Conservation (phyloP, 2,329 filamentous ascomycete genomes). For the Thielaviopsis populi region DNA sequence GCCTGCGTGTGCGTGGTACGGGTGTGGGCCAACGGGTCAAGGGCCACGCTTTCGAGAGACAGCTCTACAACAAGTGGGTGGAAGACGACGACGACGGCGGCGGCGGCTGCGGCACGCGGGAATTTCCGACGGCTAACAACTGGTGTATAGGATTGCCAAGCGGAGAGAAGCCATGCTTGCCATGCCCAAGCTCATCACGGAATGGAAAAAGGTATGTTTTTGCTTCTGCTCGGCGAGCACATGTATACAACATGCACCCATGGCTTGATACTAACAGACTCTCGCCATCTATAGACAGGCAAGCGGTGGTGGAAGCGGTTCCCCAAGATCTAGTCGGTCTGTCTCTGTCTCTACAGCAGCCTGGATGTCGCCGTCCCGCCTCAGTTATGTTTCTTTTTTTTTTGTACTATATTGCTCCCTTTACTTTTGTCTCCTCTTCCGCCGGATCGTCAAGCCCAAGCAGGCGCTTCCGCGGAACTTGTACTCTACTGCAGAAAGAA, state of each 20-base stretch:
- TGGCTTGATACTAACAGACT: slow-evolving; percentile 2
- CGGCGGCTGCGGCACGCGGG: background rate
- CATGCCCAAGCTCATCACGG: slow-evolving; percentile 82
- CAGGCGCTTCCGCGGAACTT: slow-evolving; percentile 10
- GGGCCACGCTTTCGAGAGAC: slow-evolving; percentile 86
- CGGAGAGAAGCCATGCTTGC: slow-evolving; percentile 83
- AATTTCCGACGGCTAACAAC: background rate
- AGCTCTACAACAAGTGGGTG: slow-evolving; percentile 56
- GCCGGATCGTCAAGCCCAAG: slow-evolving; percentile 5
- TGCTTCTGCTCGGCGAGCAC: background rate
- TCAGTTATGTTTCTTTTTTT: slow-evolving; percentile 1
- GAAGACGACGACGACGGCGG: background rate
- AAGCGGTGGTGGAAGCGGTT: slow-evolving; percentile 23
- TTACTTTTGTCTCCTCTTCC: slow-evolving; percentile 10
- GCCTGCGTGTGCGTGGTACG: slow-evolving; percentile 77
- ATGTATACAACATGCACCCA: background rate
- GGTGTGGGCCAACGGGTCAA: slow-evolving; percentile 88
- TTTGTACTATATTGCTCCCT: slow-evolving; percentile 15
- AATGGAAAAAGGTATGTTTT: slow-evolving; percentile 73
- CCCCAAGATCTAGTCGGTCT: slow-evolving; percentile 33
- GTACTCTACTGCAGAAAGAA: slow-evolving; percentile 15
- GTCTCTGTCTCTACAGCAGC: background rate
- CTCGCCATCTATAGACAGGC: slow-evolving; percentile 9
- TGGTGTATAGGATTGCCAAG: slow-evolving; percentile 55
- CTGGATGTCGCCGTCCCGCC: background rate